A percentile compares a stretch with the other conserved stretches of the same genome.
Evolutionary conservation across 192 early-diverging fungal species (phyloP).

Genomic region (Coemansia sp.): DNA sequence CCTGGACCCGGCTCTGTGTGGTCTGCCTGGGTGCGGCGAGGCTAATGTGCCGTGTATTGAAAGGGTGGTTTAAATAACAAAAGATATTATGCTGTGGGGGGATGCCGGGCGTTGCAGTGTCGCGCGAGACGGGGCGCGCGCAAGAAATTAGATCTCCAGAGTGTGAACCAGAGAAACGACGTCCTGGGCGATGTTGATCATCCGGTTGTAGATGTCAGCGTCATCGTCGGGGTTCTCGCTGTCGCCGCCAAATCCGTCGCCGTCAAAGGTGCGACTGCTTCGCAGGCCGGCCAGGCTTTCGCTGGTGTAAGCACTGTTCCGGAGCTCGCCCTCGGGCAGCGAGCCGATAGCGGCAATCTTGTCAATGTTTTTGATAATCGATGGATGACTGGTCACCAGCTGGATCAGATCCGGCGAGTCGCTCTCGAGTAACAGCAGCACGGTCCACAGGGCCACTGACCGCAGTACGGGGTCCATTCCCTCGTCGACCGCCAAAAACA

Average conservation of each 20-base stretch:
- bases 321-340: slow-evolving; percentile 13
- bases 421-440: slow-evolving; percentile 71
- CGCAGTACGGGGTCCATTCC: slow-evolving; percentile 66
- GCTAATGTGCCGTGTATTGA: too few relatives aligned
- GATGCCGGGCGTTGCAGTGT: too few relatives aligned
- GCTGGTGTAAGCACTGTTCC: slow-evolving; percentile 32
- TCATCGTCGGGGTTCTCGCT: slow-evolving; percentile 27
- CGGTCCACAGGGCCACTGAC: slow-evolving; percentile 82
- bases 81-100: too few relatives aligned
- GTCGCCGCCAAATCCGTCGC: slow-evolving; percentile 16
- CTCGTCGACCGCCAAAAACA: slow-evolving; percentile 60
- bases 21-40: too few relatives aligned
- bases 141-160: slow-evolving; percentile 29
- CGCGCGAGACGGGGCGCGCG: too few relatives aligned
- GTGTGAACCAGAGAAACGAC: slow-evolving; percentile 32
- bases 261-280: slow-evolving; percentile 31
- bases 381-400: slow-evolving; percentile 44
- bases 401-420: slow-evolving; percentile 40
- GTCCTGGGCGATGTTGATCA: slow-evolving; percentile 42
- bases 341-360: slow-evolving; percentile 32
- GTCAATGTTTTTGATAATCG: slow-evolving; percentile 45
- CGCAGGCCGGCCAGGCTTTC: slow-evolving; percentile 21
- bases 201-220: slow-evolving; percentile 42
- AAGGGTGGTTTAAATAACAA: too few relatives aligned
- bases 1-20: too few relatives aligned